Conservation (phyloP, 345 rosid species). For the Melaleuca alternifolia region DNA sequence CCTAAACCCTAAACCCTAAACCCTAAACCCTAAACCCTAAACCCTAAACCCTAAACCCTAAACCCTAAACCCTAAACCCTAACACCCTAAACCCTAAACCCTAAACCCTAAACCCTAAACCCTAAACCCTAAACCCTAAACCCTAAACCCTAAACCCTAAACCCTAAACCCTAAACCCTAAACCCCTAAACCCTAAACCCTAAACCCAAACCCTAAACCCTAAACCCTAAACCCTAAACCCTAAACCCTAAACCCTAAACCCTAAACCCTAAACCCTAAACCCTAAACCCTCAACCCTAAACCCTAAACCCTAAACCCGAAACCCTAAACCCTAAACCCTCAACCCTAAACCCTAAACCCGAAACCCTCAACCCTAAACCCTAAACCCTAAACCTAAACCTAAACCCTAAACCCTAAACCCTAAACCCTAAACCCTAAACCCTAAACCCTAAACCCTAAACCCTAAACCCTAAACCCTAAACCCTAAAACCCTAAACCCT, state of each 20-base stretch:
- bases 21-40: background rate
- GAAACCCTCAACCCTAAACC: constrained; percentile 6
- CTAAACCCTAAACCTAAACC: constrained; percentile 1
- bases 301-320: background rate
- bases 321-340: constrained; percentile 6
- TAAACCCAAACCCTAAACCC: background rate
- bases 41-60: background rate
- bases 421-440: constrained; percentile 13
- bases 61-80: background rate
- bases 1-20: background rate
- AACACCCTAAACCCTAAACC: constrained; percentile 3
- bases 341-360: constrained; percentile 9
- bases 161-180: background rate
- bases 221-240: constrained; percentile 5
- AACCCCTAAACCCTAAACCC: background rate
- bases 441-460: constrained; percentile 8
- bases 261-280: constrained; percentile 1
- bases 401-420: constrained; percentile 9
- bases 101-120: background rate
- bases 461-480: constrained; percentile 8
- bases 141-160: background rate
- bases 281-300: constrained; percentile 3
- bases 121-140: background rate
- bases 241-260: constrained; percentile 7
- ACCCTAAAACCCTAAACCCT: constrained; percentile 13